Evolutionary conservation across 768 basidiomycete species (phyloP), one percentile per base, ranked within the genome.

Genomic region (Lentinus tigrinus): DNA sequence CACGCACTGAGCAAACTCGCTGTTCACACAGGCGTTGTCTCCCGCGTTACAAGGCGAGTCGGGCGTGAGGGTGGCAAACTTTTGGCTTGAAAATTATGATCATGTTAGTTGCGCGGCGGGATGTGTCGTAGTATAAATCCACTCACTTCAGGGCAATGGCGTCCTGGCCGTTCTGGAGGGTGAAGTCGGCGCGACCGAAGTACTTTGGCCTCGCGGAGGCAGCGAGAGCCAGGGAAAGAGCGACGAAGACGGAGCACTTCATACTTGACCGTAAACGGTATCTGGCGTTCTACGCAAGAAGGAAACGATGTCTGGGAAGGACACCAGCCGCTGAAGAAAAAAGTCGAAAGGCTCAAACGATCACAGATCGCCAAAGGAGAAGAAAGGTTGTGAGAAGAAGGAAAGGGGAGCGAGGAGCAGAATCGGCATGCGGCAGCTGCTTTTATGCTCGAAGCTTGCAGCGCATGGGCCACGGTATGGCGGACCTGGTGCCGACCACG

Each of bases 1-100:
- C 13, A 81, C 81, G 65, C 86, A 87, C 58, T 82, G 83, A 1
- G 85, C 84, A 58, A 87, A 81, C 40, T 76, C 61, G 43, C 69
- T 65, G 56, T 72, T 67, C 5, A 84, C 69, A 62, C 85, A 87
- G 7, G 83, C 82, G 34, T 77, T 63, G 47, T 79, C 69, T 19
- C 77, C 70, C 13, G 53, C 63, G 48, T 70, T 76, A 71, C 86
- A 87, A 16, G 77, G 7, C 26, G 84, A 81, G 56, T 54, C 46
- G 6, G 74, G 65, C n/a, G 74, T 78, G 24, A 88, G 76, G 11
- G 63, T 67, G n/a, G 75, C 71, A 69, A 87, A 87, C 63, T 83
- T 70, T 21, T 43, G 27, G 61, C 69, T 70, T 51, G 4, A 21
- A 8, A 8, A 43, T 7, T 11, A 19, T 3, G 3, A 21, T 21